These are phyloP conservation scores for Fusarium begoniae DNA, from an alignment of 2,329 filamentous ascomycete genomes.

Conservation along the genomic window DNA sequence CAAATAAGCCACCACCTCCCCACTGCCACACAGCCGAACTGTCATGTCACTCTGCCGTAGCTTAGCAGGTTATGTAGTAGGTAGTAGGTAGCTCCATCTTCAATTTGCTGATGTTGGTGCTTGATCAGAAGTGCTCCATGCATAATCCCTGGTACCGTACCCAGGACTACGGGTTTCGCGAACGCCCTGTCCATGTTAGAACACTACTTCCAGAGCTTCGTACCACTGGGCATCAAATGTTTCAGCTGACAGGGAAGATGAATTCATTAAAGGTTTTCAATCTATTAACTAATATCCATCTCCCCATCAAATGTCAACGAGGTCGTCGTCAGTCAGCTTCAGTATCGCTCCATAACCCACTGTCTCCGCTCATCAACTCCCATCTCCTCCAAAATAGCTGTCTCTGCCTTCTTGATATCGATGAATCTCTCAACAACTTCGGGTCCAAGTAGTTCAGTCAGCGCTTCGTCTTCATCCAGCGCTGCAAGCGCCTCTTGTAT, in stretches of 20 bases:
- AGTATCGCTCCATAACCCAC: constrained; percentile 74
- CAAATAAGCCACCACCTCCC: background rate
- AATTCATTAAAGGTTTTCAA: background rate
- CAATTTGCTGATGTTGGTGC: background rate
- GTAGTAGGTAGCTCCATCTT: too few species aligned
- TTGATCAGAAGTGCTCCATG: background rate
- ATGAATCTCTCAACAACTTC: constrained; percentile 66
- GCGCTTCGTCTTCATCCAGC: constrained; percentile 57
- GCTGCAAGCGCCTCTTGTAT: constrained; percentile 64
- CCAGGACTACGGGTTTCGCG: constrained; percentile 6
- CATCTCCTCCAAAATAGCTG: constrained; percentile 56
- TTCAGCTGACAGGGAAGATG: constrained; percentile 8
- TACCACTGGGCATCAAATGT: background rate
- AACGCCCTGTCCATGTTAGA: constrained; percentile 15
- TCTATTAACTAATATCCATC: background rate
- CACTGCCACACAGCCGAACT: background rate
- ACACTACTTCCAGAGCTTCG: background rate
- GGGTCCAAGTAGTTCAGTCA: constrained; percentile 58
- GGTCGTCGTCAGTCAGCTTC: constrained; percentile 2
- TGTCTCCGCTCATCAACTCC: constrained; percentile 54
- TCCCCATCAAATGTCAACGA: background rate
- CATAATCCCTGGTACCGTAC: constrained; percentile 4
- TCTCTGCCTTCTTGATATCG: constrained; percentile 67
- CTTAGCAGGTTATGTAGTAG: background rate
- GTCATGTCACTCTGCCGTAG: background rate